Base-by-base conservation (phyloP, 2,329 filamentous ascomycete species). In the Aspergillus novofumigatus region DNA sequence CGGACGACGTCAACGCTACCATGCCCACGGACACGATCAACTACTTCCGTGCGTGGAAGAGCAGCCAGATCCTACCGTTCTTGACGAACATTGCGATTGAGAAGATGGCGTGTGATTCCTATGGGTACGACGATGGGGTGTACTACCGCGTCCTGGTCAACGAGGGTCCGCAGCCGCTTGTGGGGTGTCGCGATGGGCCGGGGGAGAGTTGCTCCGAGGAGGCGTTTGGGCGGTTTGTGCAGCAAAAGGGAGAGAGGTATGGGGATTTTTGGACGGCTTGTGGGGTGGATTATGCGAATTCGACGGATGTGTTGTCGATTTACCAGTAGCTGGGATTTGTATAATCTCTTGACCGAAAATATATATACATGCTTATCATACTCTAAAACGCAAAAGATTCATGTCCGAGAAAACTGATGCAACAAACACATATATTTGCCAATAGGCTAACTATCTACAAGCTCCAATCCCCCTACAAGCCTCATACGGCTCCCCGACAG, bases 71-170 rank as follows among this genome's bases (percentile, higher is more conserved):
- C 41, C 71, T 89, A 29, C 85, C 86, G 0, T 89, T 89, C 68
- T 72, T 89, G 52, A 81, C 81, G 29, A 88, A 89, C 68, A 77
- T 89, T 25, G 86, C 85, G 0, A 80, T 89, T 44, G 87, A 89
- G 77, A 80, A 82, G 52, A 74, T 89, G 70, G 78, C 85, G 54
- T 89, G 87, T 69, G 78, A 79, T n/a, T 80, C 80, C 63, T 80
- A 80, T 57, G 82, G 84, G 6, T 85, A 78, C 66, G 70, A 78
- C 1, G 77, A 81, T 9, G 80, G 80, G 10, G 80, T 83, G 2
- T 83, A 79, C 61, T 79, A 80, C 64, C 71, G 81, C 17, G 77
- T 82, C 0, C 63, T 83, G 23, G 80, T 82, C 11, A 83, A 83
- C 65, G 72, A 76, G 57, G 77, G 73, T 51, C 80, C 80, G 17